phyloP scores from a whole-genome alignment of 805 yeast species.

The Starmerella floris region DNA sequence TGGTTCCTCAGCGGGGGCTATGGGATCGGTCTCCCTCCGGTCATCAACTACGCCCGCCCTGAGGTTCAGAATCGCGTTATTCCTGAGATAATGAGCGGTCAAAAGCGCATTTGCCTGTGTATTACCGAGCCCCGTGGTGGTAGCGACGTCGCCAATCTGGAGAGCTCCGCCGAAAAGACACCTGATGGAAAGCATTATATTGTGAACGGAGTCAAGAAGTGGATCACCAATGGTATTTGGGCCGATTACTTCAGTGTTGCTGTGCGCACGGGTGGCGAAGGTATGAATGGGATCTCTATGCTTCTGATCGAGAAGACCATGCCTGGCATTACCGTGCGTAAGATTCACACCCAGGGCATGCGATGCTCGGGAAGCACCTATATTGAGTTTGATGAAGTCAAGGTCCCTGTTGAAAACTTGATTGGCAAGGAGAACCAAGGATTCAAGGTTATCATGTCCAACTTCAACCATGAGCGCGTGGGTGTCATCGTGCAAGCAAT shows the following conservation, averaged over 20 bases:
- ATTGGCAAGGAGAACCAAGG: constrained; percentile 33
- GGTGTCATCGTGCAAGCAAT: constrained; percentile 33
- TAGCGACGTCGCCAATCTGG: constrained; percentile 33
- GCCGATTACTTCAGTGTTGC: constrained; percentile 35
- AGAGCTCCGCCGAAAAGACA: constrained; percentile 30
- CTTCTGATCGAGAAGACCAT: constrained; percentile 30
- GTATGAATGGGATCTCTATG: constrained; percentile 33
- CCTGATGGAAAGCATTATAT: constrained; percentile 33
- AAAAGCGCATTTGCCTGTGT: constrained; percentile 32
- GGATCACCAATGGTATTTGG: constrained; percentile 36
- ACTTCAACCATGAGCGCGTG: constrained; percentile 35
- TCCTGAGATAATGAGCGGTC: constrained; percentile 30
- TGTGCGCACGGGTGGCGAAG: constrained; percentile 33
- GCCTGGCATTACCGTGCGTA: constrained; percentile 30
- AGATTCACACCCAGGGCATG: constrained; percentile 33
- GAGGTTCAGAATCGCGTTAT: constrained; percentile 27
- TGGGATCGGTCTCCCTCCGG: constrained; percentile 33
- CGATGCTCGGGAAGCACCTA: constrained; percentile 32
- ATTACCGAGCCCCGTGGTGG: constrained; percentile 37
- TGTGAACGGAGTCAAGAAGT: constrained; percentile 34
- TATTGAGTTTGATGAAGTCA: constrained; percentile 34
- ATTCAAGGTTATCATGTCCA: constrained; percentile 34
- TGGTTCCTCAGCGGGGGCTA: constrained; percentile 34
- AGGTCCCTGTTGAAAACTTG: constrained; percentile 34
- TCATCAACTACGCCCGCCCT: constrained; percentile 26